phyloP scores from a whole-genome alignment of 768 basidiomycete species.

The Naganishia kalamii region DNA sequence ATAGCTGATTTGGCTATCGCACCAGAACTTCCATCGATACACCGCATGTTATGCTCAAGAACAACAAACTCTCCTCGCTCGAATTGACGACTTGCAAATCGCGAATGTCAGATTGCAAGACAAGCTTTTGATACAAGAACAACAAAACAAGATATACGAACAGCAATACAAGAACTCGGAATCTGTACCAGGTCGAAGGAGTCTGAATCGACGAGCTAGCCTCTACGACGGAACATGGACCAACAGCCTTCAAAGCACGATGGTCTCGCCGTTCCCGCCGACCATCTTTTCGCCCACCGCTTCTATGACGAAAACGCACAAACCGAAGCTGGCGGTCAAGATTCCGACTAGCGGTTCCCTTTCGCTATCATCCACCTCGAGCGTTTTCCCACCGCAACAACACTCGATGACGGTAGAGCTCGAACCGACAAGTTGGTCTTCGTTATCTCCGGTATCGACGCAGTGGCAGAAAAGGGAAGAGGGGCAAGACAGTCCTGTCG shows the following conservation, averaged over 20 bases:
- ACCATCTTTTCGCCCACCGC: conserved; percentile 8
- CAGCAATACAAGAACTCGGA: neutral
- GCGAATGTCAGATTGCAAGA: conserved; percentile 5
- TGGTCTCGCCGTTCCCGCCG: conserved; percentile 8
- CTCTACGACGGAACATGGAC: conserved; percentile 9
- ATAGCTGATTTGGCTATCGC: neutral
- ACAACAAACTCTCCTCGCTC: conserved; percentile 6
- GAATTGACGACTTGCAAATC: conserved; percentile 11
- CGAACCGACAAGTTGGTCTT: neutral
- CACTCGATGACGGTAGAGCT: neutral
- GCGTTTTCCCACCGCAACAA: too few relatives aligned
- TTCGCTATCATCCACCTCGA: neutral
- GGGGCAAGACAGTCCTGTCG: neutral
- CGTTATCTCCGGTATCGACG: neutral
- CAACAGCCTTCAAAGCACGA: conserved; percentile 8
- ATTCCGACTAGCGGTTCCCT: neutral
- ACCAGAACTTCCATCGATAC: conserved; percentile 11
- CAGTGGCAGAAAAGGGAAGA: neutral
- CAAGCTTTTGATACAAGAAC: conserved; percentile 12
- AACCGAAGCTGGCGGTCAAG: neutral
- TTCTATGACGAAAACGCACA: neutral
- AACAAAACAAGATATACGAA: neutral
- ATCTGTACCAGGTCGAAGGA: neutral
- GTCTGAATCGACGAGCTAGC: neutral
- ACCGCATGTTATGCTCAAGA: neutral